phyloP scores from a whole-genome alignment of 2,329 filamentous ascomycete species.

The Aspergillus versicolor region DNA sequence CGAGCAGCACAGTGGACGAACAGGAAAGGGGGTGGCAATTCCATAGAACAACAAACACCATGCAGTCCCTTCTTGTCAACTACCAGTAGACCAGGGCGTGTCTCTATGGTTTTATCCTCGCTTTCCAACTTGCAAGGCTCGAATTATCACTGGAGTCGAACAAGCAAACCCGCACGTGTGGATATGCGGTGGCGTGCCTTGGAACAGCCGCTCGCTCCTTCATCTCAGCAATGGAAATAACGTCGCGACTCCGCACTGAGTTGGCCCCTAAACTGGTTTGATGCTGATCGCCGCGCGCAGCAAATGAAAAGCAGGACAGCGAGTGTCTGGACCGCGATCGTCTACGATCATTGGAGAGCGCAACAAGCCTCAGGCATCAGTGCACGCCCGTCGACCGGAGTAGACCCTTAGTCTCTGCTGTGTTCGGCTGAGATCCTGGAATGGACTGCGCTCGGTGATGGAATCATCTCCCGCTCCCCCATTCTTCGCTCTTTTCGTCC shows the following conservation, averaged over 20 bases:
- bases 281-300: slow-evolving; percentile 1
- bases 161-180: not conserved
- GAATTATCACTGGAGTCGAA: not conserved
- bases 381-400: not conserved
- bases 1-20: slow-evolving; percentile 1
- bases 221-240: slow-evolving; percentile 1
- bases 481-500: slow-evolving; percentile 11
- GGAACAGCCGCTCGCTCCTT: slow-evolving; percentile 7
- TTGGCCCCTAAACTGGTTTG: slow-evolving; percentile 5
- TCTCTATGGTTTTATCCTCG: no score
- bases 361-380: not conserved
- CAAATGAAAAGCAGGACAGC: not conserved
- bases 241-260: not conserved
- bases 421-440: slow-evolving; percentile 5
- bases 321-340: not conserved
- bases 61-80: no score
- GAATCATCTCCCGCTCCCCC: slow-evolving; percentile 5
- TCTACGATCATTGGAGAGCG: not conserved
- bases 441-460: slow-evolving; percentile 1
- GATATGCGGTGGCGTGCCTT: slow-evolving; percentile 3
- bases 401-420: slow-evolving; percentile 1
- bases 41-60: not conserved
- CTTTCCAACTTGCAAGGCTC: no score
- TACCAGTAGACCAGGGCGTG: no score
- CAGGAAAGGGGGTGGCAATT: slow-evolving; percentile 17